Evolutionary conservation across 805 yeast species (phyloP), one percentile per base, ranked within the genome.

Genomic region (Tetrapisispora phaffii): DNA sequence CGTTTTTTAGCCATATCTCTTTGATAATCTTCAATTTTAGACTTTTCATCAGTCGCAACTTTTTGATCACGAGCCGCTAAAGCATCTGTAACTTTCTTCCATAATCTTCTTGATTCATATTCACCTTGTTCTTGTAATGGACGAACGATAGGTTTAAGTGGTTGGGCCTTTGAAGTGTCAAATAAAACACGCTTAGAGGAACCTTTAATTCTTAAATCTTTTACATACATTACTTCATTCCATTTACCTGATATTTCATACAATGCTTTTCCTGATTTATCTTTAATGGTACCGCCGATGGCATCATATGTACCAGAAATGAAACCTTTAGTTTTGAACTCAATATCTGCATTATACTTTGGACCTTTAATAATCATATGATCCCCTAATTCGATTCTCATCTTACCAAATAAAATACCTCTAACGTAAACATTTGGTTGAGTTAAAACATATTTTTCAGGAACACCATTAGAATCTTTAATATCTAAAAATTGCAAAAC

Each of bases 341-440:
- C 97, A 42, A 93, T 82, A 60, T 83, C 90, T 4, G 90, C 87
- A 44, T 75, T 73, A 48, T 74, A 73, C 10, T 70, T 64, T 6
- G 77, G 73, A 55, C 90, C 84, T 53, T 74, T 76, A 46, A 93
- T 72, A n/a, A 74, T 54, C 79, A 94, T 77, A 59, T 84, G 94
- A 62, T 93, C 98, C 24, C 98, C 97, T 47, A 93, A 67, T 63
- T 93, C 98, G 46, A 84, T 80, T 66, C 82, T 84, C 71, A 93
- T 74, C 50, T 82, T 83, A 23, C 98, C 98, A 58, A 93, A 84
- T 22, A 93, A 66, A 36, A 93, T 85, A 44, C 97, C 97, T 54
- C 97, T 75, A 9, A 95, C 95, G 55, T 93, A 93, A 69, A 90
- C 79, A 61, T 93, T 93, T 47, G 98, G 98, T 64, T 93, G 97